Percentiles rank a stretch among this genome's conserved stretches.
Conservation (phyloP, 2,329 filamentous ascomycete species). For the Basipetospora chlamydospora region DNA sequence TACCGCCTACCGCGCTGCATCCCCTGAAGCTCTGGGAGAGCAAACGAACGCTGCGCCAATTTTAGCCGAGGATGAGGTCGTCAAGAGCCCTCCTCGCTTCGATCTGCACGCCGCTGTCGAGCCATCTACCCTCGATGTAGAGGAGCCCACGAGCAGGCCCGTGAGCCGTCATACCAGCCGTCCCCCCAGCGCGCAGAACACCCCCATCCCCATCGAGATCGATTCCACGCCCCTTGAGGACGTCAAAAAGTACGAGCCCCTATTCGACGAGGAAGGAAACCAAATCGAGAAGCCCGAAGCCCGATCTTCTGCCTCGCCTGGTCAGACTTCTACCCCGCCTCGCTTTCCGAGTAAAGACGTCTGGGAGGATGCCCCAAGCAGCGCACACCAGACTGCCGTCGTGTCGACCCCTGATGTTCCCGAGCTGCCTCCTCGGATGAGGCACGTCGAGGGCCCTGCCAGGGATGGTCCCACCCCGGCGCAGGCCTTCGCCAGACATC, state of each 20-base stretch:
- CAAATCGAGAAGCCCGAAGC: slow-evolving; percentile 25
- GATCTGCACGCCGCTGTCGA: slow-evolving; percentile 64
- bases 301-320: slow-evolving; percentile 19
- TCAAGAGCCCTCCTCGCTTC: slow-evolving; percentile 54
- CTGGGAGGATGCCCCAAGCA: slow-evolving; percentile 92
- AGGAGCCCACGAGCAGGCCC: slow-evolving; percentile 32
- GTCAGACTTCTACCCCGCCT: slow-evolving; percentile 42
- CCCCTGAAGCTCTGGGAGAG: too few species aligned
- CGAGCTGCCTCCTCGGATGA: too few species aligned
- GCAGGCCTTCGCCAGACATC: slow-evolving; percentile 50
- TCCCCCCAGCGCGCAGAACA: slow-evolving; percentile 42
- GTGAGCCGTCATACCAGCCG: slow-evolving; percentile 51
- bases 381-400: slow-evolving; percentile 62
- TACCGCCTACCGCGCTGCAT: too few species aligned
- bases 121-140: not conserved
- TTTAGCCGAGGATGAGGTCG: slow-evolving; percentile 74
- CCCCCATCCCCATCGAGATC: slow-evolving; percentile 36
- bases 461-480: slow-evolving; percentile 41
- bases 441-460: too few species aligned
- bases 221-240: slow-evolving; percentile 63
- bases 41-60: slow-evolving; percentile 60
- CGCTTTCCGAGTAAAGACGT: slow-evolving; percentile 87
- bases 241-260: slow-evolving; percentile 84
- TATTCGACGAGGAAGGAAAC: slow-evolving; percentile 65
- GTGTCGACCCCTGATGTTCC: slow-evolving; percentile 60